Base-by-base conservation (phyloP, 2,329 filamentous ascomycete genomes). In the Ramularia endophylla region DNA sequence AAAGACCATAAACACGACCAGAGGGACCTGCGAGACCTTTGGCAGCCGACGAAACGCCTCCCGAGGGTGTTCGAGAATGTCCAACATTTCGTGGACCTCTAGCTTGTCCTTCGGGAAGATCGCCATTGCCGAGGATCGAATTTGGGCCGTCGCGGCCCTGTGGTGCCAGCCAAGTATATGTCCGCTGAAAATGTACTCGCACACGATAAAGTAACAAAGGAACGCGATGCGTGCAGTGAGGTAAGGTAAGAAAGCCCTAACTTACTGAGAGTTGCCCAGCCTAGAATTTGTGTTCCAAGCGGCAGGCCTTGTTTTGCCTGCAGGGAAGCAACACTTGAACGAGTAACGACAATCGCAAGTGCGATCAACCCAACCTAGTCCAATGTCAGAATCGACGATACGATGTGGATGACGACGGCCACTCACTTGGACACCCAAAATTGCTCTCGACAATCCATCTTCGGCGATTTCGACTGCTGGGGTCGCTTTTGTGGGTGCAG, bases 261-360 rank as follows among this genome's bases (percentile, higher is more conserved):
- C 56, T 53, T 73, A 85, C 85, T 70, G 30, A 95, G 64, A 16
- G 89, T 81, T 32, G 80, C 59, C 86, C 89, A 95, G 32, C 87
- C 90, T 15, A 94, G 76, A 2, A 88, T 70, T 63, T 95, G 87
- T 53, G 94, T 95, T 8, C 92, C 92, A 8, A 82, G 72, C 8
- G 90, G 90, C 31, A 98, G 71, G 6, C 92, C 92, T 50, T 80
- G 70, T 61, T 86, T 94, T 19, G 87, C 83, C 63, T 95, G 87
- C 8, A 98, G 65, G 16, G 88, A 94, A 41, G 83, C 66, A n/a
- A 83, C 80, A 59, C 87, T 95, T 2, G 87, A 94, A 33, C 82
- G 77, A 6, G 92, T 98, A 15, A 97, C 85, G 40, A 90, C 60
- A 71, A 94, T 87, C 7, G 90, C 78, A 38, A 97, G 73, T 6